phyloP scores from a whole-genome alignment of 164 flowering plant species.

The Vitis cinerea region DNA sequence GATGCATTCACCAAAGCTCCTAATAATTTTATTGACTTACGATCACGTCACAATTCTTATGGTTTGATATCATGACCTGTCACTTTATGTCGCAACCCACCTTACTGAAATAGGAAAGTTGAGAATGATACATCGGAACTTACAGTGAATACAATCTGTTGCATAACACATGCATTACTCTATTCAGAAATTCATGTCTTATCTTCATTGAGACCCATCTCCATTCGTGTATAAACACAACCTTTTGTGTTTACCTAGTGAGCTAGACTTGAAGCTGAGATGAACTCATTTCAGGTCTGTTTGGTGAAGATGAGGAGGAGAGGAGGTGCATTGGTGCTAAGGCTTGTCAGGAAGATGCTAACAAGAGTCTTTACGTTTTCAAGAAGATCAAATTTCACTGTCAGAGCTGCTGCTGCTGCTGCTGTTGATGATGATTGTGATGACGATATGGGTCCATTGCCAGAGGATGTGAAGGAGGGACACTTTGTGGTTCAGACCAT shows the following conservation, averaged over 20 bases:
- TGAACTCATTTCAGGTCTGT: background rate
- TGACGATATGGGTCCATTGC: background rate
- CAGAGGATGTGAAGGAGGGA: conserved; percentile 15
- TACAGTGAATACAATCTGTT: background rate
- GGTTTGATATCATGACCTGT: background rate
- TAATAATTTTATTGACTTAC: too few species aligned
- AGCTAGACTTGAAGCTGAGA: background rate
- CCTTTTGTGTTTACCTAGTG: too few species aligned
- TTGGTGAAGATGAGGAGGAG: background rate
- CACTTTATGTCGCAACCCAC: background rate
- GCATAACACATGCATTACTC: background rate
- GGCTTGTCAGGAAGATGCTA: background rate
- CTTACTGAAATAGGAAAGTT: background rate
- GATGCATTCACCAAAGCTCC: too few species aligned
- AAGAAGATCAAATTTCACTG: background rate
- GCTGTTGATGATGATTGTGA: background rate
- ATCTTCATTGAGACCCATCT: background rate
- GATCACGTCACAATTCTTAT: background rate
- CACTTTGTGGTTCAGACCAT: conserved; percentile 24
- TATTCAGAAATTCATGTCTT: background rate
- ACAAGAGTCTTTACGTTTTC: background rate
- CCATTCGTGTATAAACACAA: background rate
- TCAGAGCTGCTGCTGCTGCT: background rate
- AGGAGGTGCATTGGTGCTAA: background rate
- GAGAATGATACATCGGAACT: background rate